phyloP scores from a whole-genome alignment of 345 rosid genomes.

The Dimocarpus longan region DNA sequence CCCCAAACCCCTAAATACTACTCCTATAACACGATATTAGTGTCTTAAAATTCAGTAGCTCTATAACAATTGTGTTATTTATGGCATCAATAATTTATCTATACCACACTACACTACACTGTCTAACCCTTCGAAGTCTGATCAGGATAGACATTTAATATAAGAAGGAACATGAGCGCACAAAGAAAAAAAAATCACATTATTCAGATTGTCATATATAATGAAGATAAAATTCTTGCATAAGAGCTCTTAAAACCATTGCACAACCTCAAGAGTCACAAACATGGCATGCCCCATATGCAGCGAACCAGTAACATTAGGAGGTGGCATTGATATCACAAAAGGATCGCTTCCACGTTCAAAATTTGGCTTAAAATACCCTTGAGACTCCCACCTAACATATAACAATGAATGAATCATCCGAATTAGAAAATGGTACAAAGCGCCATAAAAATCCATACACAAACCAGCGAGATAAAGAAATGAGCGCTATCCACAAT shows the following conservation, averaged over 20 bases:
- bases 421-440: neutral
- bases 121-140: neutral
- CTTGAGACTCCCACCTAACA: slow-evolving; percentile 97
- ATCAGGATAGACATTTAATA: neutral
- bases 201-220: slow-evolving; percentile 4
- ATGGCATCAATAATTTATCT: neutral
- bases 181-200: neutral
- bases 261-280: slow-evolving; percentile 89
- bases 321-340: slow-evolving; percentile 97
- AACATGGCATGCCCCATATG: slow-evolving; percentile 99
- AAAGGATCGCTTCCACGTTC: slow-evolving; percentile 75
- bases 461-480: neutral
- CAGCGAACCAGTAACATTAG: slow-evolving; percentile 94
- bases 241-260: slow-evolving; percentile 29
- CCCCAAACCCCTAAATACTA: neutral
- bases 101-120: neutral
- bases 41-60: neutral
- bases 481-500: neutral
- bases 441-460: slow-evolving; percentile 12
- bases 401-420: slow-evolving; percentile 21
- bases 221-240: slow-evolving; percentile 31
- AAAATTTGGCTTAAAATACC: slow-evolving; percentile 76
- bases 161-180: neutral
- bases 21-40: neutral
- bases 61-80: neutral